phyloP scores from a whole-genome alignment of 192 early-diverging fungal species.

The Coemansia sp. region DNA sequence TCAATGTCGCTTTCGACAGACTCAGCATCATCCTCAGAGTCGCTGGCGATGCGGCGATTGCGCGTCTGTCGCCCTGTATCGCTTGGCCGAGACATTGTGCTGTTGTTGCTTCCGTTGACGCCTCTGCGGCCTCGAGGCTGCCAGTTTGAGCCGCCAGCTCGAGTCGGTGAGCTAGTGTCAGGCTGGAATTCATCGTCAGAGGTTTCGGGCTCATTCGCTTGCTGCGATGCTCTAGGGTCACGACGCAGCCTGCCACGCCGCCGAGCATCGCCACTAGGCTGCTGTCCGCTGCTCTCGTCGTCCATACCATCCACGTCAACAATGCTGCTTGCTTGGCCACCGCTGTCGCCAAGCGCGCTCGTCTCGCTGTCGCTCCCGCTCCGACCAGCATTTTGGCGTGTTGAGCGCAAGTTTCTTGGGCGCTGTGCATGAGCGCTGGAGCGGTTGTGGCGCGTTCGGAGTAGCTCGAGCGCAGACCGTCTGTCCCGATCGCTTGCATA shows the following conservation, averaged over 20 bases:
- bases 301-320: constrained; percentile 4
- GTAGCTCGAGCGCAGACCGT: constrained; percentile 26
- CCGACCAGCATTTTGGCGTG: not conserved
- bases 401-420: not conserved
- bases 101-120: not conserved
- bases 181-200: constrained; percentile 46
- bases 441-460: constrained; percentile 35
- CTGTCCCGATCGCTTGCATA: constrained; percentile 7
- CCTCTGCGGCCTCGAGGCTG: constrained; percentile 4
- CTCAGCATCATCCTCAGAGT: constrained; percentile 25
- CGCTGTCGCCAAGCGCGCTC: not conserved
- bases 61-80: constrained; percentile 13
- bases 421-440: constrained; percentile 9
- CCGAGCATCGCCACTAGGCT: not conserved
- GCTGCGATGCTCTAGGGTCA: not conserved
- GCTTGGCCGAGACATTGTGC: not conserved
- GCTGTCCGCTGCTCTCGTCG: not conserved
- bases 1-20: not conserved
- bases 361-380: not conserved
- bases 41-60: constrained; percentile 36
- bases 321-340: not conserved
- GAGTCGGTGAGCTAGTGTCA: not conserved
- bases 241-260: not conserved
- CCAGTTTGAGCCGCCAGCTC: not conserved
- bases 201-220: not conserved